phyloP scores from a whole-genome alignment of 2,329 filamentous ascomycete genomes.

The Fusarium multiceps region DNA sequence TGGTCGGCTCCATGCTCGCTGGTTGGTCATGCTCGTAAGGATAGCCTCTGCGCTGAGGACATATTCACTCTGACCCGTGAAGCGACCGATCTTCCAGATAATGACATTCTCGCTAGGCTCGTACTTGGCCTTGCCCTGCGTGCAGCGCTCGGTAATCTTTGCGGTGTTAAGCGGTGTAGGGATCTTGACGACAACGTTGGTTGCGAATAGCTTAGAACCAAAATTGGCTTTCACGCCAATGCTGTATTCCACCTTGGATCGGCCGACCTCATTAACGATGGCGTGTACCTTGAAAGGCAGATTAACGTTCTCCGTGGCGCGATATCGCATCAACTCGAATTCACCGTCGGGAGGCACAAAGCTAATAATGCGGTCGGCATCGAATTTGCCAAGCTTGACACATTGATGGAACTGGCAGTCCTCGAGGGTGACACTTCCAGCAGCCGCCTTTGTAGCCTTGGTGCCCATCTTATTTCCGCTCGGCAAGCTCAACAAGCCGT shows the following conservation, averaged over 20 bases:
- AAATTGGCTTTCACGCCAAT: conserved; percentile 98
- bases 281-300: conserved; percentile 98
- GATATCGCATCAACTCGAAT: conserved; percentile 98
- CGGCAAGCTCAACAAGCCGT: conserved; percentile 72
- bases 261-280: conserved; percentile 97
- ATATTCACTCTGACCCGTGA: conserved; percentile 96
- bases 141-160: conserved; percentile 90
- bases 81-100: conserved; percentile 98
- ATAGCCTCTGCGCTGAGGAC: conserved; percentile 94
- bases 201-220: conserved; percentile 94
- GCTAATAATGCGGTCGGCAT: conserved; percentile 94
- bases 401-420: conserved; percentile 99
- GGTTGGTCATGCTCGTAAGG: conserved; percentile 96
- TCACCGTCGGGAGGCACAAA: conserved; percentile 97
- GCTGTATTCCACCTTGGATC: conserved; percentile 98
- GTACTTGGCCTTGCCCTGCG: conserved; percentile 97
- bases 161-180: conserved; percentile 97
- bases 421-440: conserved; percentile 93
- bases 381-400: conserved; percentile 96
- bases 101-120: conserved; percentile 98
- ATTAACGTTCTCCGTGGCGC: conserved; percentile 98
- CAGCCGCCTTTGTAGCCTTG: conserved; percentile 94
- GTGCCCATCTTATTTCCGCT: conserved; percentile 82
- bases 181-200: conserved; percentile 93
- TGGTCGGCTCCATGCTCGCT: conserved; percentile 95